A percentile compares a stretch with the other conserved stretches of the same genome.
These are phyloP conservation scores for Volvox reticuliferus DNA, from an alignment of 139 green algal genomes.

Conservation along the genomic window DNA sequence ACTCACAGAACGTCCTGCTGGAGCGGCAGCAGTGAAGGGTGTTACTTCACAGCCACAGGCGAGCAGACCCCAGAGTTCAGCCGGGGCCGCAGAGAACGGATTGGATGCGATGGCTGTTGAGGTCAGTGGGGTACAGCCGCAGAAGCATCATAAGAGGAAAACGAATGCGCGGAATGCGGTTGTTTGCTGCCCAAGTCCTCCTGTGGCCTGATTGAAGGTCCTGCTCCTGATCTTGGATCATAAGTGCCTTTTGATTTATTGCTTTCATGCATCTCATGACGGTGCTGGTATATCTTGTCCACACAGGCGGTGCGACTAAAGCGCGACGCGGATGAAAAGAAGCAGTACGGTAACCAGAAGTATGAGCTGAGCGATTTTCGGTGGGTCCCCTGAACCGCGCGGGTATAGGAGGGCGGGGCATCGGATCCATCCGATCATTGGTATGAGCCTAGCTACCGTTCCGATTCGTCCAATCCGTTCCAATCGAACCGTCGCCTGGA, in stretches of 20 bases:
- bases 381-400: background rate
- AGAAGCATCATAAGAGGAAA: no score
- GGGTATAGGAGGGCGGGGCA: no score
- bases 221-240: no score
- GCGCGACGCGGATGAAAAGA: conserved; percentile 9
- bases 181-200: no score
- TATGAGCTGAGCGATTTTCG: conserved; percentile 42
- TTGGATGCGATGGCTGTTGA: background rate
- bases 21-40: background rate
- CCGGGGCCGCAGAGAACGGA: background rate
- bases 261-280: no score
- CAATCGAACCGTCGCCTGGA: background rate
- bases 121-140: no score
- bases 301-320: conserved; percentile 24
- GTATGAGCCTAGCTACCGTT: background rate
- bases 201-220: no score
- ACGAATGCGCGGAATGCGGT: no score
- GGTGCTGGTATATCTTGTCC: no score
- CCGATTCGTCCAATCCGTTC: background rate
- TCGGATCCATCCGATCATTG: no score
- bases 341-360: conserved; percentile 20
- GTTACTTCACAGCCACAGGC: background rate
- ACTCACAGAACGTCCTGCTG: background rate
- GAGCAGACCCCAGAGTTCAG: background rate
- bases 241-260: no score